Evolutionary conservation across 805 yeast genomes (phyloP), one percentile per base, ranked within the genome.

Genomic region (Cyberlindnera euphorbiiphila): DNA sequence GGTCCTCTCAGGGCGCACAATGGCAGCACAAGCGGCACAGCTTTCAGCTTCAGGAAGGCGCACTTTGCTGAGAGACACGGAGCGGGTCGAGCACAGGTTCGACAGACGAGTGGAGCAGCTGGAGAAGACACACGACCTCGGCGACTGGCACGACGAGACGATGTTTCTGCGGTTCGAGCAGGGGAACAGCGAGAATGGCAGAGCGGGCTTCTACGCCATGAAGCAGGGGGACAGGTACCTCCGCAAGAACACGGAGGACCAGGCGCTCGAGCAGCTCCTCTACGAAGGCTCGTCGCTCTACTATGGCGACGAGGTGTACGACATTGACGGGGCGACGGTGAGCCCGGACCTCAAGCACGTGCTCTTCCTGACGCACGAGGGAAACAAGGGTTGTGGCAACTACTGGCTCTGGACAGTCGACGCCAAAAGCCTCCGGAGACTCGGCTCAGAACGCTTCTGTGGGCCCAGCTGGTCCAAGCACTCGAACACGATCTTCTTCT

Each of bases 341-440:
- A 80, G 88, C 21, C 85, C 88, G 21, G 74, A 83, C 58, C 65
- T 84, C 54, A 57, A 64, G 24, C 65, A 61, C 44, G 80, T 85
- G 0, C 52, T 84, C 15, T 56, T 84, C 13, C 69, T 74, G 37
- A 76, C 88, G 0, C 74, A 78, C 45, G 71, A 76, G 74, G 65
- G 76, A 51, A 74, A 70, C 39, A 69, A 75, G 1, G 51, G 62
- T 6, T 61, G 60, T 39, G 71, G 69, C 3, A 39, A 64, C 2
- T 69, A 64, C 46, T 71, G 69, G 65, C 51, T 68, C 4, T 60
- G 66, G 38, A 58, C 68, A 37, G 56, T 64, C 19, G 47, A 43
- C 2, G 37, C 51, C 2, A 28, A 41, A 8, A 30, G 28, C 2
- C 43, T 66, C 13, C 38, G 46, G 4, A 32, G 19, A 9, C 50